Percentiles rank a stretch among this genome's conserved stretches.
Conservation (phyloP, 148 eudicot genomes). For the Amaranthus hypochondriacus region DNA sequence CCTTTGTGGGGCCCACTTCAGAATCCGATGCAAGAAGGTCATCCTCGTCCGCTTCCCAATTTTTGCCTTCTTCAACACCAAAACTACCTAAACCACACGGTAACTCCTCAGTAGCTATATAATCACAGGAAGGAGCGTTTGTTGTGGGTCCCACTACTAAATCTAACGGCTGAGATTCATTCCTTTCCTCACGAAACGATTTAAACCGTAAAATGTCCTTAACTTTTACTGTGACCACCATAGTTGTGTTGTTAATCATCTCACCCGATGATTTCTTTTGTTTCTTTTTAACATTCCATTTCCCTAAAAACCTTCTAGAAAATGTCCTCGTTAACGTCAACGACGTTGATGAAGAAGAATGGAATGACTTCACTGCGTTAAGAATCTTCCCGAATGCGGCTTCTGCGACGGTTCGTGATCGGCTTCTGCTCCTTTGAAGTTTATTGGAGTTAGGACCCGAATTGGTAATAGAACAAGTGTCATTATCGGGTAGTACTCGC, state of each 20-base stretch:
- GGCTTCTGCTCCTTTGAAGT: slow-evolving; percentile 27
- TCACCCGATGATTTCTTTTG: neutral
- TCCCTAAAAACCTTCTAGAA: neutral
- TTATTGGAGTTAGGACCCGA: neutral
- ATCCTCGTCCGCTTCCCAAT: slow-evolving; percentile 8
- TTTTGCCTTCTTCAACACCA: slow-evolving; percentile 17
- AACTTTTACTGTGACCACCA: slow-evolving; percentile 29
- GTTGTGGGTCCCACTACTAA: neutral
- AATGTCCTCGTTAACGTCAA: neutral
- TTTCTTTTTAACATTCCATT: neutral
- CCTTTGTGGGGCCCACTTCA: slow-evolving; percentile 19
- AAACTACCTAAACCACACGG: slow-evolving; percentile 22
- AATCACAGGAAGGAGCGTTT: slow-evolving; percentile 19
- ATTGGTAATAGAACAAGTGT: neutral
- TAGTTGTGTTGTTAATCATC: neutral
- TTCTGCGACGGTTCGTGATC: slow-evolving; percentile 30
- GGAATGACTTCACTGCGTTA: slow-evolving; percentile 28
- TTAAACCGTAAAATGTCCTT: slow-evolving; percentile 67
- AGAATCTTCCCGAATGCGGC: slow-evolving; percentile 31
- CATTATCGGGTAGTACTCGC: neutral
- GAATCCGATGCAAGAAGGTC: slow-evolving; percentile 11
- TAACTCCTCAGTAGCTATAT: slow-evolving; percentile 32
- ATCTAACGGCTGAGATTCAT: slow-evolving; percentile 25
- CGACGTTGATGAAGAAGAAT: slow-evolving; percentile 13
- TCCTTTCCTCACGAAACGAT: slow-evolving; percentile 46